Evolutionary conservation across 805 yeast species (phyloP).

Genomic region (Ogataea nitratoaversa): DNA sequence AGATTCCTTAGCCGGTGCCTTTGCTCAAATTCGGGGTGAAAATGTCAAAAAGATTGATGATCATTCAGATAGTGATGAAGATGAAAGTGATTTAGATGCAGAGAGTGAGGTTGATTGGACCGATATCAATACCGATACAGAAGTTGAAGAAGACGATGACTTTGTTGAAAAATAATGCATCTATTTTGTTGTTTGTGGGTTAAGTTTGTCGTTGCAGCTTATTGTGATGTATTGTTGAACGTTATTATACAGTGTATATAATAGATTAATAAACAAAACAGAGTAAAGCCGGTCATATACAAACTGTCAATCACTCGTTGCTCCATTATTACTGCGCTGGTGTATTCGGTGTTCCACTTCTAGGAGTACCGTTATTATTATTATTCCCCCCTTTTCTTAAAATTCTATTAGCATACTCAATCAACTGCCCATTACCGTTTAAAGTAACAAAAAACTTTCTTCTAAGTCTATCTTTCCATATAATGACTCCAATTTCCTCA

Average conservation of each 20-base stretch:
- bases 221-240: too few relatives aligned
- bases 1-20: conserved; percentile 70
- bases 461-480: conserved; percentile 77
- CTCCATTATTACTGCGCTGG: conserved; percentile 3
- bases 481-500: conserved; percentile 80
- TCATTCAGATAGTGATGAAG: conserved; percentile 33
- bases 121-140: conserved; percentile 63
- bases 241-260: too few relatives aligned
- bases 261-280: too few relatives aligned
- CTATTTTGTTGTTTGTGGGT: neutral
- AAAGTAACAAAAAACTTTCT: conserved; percentile 79
- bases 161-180: conserved; percentile 1
- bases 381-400: conserved; percentile 25
- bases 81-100: conserved; percentile 10
- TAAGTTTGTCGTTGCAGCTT: too few relatives aligned
- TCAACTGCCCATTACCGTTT: conserved; percentile 84
- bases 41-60: conserved; percentile 42
- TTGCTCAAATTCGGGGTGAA: conserved; percentile 66
- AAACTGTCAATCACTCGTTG: neutral
- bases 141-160: conserved; percentile 43
- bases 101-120: conserved; percentile 33
- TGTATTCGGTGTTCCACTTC: conserved; percentile 6
- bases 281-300: too few relatives aligned
- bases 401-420: conserved; percentile 82
- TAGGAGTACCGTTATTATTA: conserved; percentile 5